A percentile compares a stretch with the other conserved stretches of the same genome.
phyloP scores from a whole-genome alignment of 345 rosid species.

The Hibiscus trionum region DNA sequence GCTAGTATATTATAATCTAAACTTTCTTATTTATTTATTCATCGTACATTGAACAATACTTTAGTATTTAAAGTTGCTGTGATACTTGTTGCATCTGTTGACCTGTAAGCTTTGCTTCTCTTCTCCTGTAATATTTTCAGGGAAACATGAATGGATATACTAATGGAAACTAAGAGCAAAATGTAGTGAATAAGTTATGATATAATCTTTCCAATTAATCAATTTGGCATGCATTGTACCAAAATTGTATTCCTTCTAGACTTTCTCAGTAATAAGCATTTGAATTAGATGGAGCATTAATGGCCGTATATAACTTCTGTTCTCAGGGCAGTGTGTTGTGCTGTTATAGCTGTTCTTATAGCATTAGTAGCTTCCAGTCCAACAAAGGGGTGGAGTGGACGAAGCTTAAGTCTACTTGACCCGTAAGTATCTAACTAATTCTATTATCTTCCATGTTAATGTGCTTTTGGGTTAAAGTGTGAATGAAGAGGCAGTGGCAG shows the following conservation, averaged over 20 bases:
- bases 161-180: not conserved
- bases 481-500: not conserved
- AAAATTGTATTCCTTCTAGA: not conserved
- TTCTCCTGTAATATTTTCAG: not conserved
- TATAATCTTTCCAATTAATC: not conserved
- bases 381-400: constrained; percentile 98
- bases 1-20: too few relatives aligned
- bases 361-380: constrained; percentile 99
- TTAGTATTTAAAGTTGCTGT: constrained; percentile 66
- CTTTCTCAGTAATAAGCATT: not conserved
- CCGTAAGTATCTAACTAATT: constrained; percentile 52
- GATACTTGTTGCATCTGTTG: constrained; percentile 83
- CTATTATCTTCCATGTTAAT: constrained; percentile 2
- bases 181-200: not conserved
- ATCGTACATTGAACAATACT: too few relatives aligned
- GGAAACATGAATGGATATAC: not conserved
- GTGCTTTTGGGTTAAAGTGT: not conserved
- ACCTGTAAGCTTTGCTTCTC: constrained; percentile 61
- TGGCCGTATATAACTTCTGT: constrained; percentile 16
- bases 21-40: too few relatives aligned
- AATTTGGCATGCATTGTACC: not conserved
- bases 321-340: constrained; percentile 70
- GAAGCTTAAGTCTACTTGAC: constrained; percentile 97
- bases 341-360: constrained; percentile 68
- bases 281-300: constrained; percentile 4